A percentile compares a stretch with the other conserved stretches of the same genome.
These are phyloP conservation scores for Hypericum perforatum DNA, from an alignment of 345 rosid genomes.

Conservation along the genomic window DNA sequence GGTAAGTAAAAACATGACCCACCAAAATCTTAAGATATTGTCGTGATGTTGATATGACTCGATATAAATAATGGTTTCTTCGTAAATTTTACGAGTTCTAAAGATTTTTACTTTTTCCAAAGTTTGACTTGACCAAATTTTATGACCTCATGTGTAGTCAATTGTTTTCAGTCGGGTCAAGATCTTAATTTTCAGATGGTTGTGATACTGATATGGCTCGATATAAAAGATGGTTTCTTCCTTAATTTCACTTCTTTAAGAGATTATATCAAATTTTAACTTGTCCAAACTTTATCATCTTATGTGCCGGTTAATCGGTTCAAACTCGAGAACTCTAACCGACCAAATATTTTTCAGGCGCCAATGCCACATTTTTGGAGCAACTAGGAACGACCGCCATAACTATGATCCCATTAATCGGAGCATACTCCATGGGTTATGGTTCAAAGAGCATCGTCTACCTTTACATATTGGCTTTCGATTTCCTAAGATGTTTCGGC, in stretches of 20 bases:
- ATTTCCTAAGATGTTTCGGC: constrained; percentile 72
- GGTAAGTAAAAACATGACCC: constrained; percentile 42
- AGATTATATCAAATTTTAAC: no score
- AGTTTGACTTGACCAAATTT: no score
- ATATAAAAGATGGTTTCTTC: background rate
- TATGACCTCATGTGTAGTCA: no score
- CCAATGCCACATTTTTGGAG: constrained; percentile 60
- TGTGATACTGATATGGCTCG: background rate
- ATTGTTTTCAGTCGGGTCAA: no score
- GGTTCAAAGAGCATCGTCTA: constrained; percentile 53
- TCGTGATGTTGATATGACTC: background rate
- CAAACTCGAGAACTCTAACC: no score
- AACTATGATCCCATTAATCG: constrained; percentile 64
- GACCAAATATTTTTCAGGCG: constrained; percentile 35
- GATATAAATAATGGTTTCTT: background rate
- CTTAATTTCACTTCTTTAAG: no score
- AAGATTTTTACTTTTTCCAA: no score
- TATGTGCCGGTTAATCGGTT: no score
- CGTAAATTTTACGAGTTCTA: no score
- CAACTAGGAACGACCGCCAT: constrained; percentile 37
- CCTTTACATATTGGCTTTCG: constrained; percentile 53
- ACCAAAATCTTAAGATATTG: background rate
- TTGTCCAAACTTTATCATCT: no score
- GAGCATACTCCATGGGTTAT: constrained; percentile 43
- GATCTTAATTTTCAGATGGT: background rate